Base-by-base conservation (phyloP, 495 filamentous ascomycete genomes). In the Talaromyces liani region DNA sequence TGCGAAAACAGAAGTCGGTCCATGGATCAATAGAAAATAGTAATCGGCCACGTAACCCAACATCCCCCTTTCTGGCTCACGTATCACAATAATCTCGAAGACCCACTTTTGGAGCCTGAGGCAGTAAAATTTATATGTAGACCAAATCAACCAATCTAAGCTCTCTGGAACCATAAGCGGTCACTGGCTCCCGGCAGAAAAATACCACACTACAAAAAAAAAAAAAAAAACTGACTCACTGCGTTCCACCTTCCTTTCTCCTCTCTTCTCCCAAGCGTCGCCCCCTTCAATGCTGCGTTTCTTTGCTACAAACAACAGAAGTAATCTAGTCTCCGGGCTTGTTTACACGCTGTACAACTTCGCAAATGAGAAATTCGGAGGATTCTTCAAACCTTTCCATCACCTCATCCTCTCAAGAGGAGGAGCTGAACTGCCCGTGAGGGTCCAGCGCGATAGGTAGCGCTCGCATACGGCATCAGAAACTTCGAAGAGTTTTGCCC, bases 301-400 rank as follows among this genome's bases (percentile, higher is more conserved):
- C 92, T 95, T 94, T 96, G 93, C 92, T 85, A 92, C 93, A 92
- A 81, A 96, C 89, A 84, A 71, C 75, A 73, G 76, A 73, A 68
- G 63, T 58, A 64, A 31, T n/a, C 27, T 27, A 27, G 27, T 12
- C 29, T 27, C 27, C 27, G 27, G 27, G 27, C 27, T 27, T 24
- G n/a, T 72, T 72, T 74, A 72, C 67, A 63, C 59, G 45, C 63
- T 64, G 49, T 33, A 18, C 4, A 20, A 62, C 58, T 54, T 72
- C 81, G 92, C 93, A 96, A 94, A 94, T 97, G 93, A 95, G 93
- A 96, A 97, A 97, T 96, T 97, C 93, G 93, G 93, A 97, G 93
- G 91, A 97, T 87, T 93, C 92, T 95, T 92, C 91, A 91, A 27
- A 76, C 62, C 67, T 73, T 66, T 68, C 29, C 29, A 74, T 72